Evolutionary conservation across 2,329 filamentous ascomycete species (phyloP), one percentile per base, ranked within the genome.

Genomic region (Aspergillus fumigatus): DNA sequence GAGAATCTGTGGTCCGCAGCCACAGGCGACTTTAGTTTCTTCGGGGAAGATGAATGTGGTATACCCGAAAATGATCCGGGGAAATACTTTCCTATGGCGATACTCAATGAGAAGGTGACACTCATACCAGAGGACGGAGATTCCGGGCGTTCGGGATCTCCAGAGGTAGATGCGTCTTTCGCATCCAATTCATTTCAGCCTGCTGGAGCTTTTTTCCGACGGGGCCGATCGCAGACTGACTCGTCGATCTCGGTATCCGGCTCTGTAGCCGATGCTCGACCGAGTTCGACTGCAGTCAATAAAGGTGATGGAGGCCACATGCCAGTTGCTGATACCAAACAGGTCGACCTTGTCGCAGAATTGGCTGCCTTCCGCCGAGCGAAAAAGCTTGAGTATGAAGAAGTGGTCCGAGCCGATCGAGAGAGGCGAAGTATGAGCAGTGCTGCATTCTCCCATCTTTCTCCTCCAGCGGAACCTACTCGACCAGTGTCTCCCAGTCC

Each of bases 1-100:
- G 84, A 86, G 65, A 77, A 79, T 3, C 75, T 86, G 10, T 86
- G 83, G 84, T 75, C 79, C 51, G 83, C 83, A 8, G 82, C 83
- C 3, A 75, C 78, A 55, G 75, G 81, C 52, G 84, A 87, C 64
- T 87, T 86, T 59, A 83, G 81, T 27, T 85, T 85, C 69, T 87
- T 87, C 56, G 79, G 75, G 1, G 81, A 83, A 41, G 81, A 81
- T 49, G 83, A 85, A 62, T 82, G 81, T 57, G 73, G 79, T 10
- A 73, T 82, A 14, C 79, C 79, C 14, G 72, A 73, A 25, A 68
- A 73, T 52, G 78, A 80, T 32, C 72, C 73, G 5, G 73, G 73
- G 2, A 75, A 74, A 53, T 73, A 73, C 51, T 71, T 79, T 50
- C 78, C 79, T 1, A 75, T 79, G 57, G 71, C 74, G 2, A 63